A percentile compares a stretch with the other conserved stretches of the same genome.
phyloP scores from a whole-genome alignment of 768 basidiomycete genomes.

The Pleurotus sapidus region DNA sequence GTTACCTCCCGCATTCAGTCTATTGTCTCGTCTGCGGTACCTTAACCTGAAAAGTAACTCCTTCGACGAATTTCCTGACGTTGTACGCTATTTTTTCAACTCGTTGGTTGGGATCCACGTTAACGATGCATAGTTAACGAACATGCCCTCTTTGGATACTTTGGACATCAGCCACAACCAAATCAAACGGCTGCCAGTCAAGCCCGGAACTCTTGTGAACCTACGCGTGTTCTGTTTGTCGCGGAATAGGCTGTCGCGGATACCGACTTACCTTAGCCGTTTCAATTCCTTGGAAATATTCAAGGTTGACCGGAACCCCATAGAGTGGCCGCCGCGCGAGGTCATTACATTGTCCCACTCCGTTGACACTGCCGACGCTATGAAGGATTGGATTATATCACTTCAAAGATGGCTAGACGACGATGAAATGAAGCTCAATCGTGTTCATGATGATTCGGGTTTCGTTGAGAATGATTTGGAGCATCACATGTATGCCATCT shows the following conservation, averaged over 20 bases:
- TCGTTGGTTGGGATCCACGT: conserved; percentile 1
- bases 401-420: conserved; percentile 77
- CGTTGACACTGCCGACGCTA: conserved; percentile 43
- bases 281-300: conserved; percentile 76
- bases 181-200: conserved; percentile 73
- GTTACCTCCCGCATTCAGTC: conserved; percentile 71
- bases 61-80: conserved; percentile 80
- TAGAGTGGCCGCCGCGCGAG: conserved; percentile 84
- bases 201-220: conserved; percentile 74
- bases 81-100: conserved; percentile 50
- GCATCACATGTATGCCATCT: conserved; percentile 30
- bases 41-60: conserved; percentile 85
- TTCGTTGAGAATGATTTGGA: conserved; percentile 46
- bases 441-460: conserved; percentile 51
- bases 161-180: conserved; percentile 94
- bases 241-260: conserved; percentile 75
- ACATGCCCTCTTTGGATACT: conserved; percentile 86
- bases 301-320: conserved; percentile 87
- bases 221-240: conserved; percentile 85
- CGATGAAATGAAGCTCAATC: conserved; percentile 37
- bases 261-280: conserved; percentile 76
- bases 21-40: conserved; percentile 75
- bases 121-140: conserved; percentile 57
- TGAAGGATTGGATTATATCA: conserved; percentile 69
- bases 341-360: conserved; percentile 45